Evolutionary conservation across 2,329 filamentous ascomycete species (phyloP).

Genomic region (Ophiognomonia clavigignenti-juglandacearum): DNA sequence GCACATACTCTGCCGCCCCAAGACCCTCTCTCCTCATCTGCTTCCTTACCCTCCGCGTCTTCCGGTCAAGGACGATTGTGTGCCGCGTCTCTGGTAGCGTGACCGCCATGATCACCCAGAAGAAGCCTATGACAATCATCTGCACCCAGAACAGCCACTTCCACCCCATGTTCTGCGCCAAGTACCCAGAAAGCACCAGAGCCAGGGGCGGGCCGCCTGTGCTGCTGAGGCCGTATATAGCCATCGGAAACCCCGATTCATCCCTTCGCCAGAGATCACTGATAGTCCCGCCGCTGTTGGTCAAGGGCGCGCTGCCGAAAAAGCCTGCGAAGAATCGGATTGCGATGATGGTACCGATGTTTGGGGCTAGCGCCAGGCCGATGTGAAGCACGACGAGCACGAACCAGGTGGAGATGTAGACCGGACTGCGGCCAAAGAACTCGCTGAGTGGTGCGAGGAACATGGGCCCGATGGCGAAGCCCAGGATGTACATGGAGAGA

Average conservation of each 20-base stretch:
- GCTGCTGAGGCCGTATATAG: slow-evolving; percentile 9
- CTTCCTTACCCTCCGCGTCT: slow-evolving; percentile 6
- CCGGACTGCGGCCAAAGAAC: slow-evolving; percentile 7
- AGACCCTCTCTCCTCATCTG: slow-evolving; percentile 1
- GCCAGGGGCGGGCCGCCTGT: slow-evolving; percentile 7
- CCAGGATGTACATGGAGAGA: slow-evolving; percentile 9
- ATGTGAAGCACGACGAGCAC: slow-evolving; percentile 10
- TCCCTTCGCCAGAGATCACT: slow-evolving; percentile 8
- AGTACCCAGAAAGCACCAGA: slow-evolving; percentile 2
- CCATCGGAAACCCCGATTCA: slow-evolving; percentile 9
- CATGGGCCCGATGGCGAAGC: slow-evolving; percentile 7
- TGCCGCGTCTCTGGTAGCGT: slow-evolving; percentile 9
- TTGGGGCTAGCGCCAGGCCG: slow-evolving; percentile 4
- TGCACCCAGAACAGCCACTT: slow-evolving; percentile 11
- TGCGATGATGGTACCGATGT: slow-evolving; percentile 5
- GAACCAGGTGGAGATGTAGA: slow-evolving; percentile 8
- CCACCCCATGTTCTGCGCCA: slow-evolving; percentile 2
- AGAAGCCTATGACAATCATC: slow-evolving; percentile 5
- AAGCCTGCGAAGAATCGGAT: slow-evolving; percentile 7
- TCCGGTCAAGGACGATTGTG: slow-evolving; percentile 6
- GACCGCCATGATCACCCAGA: slow-evolving; percentile 2
- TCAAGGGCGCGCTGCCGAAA: slow-evolving; percentile 11
- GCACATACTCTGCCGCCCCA: not conserved
- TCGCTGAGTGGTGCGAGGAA: slow-evolving; percentile 7
- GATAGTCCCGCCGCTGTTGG: slow-evolving; percentile 6